phyloP scores from a whole-genome alignment of 2,329 filamentous ascomycete genomes.

The Epichloe aotearoae region DNA sequence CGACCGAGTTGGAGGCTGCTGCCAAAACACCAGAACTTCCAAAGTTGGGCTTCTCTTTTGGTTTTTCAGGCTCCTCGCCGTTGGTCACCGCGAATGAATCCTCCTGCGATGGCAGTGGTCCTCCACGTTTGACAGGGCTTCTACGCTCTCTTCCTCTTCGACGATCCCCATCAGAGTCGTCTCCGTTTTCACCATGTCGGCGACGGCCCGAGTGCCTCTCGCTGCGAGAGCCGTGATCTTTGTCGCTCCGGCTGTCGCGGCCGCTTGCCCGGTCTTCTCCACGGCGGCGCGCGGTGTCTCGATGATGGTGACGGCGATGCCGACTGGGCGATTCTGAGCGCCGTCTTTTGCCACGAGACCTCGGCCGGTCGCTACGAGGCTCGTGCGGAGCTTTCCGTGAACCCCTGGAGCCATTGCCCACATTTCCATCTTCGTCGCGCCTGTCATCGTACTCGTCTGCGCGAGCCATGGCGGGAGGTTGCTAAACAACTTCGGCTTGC shows the following conservation, averaged over 20 bases:
- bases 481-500: neutral
- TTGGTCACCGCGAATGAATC: constrained; percentile 44
- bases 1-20: constrained; percentile 68
- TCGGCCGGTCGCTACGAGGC: constrained; percentile 14
- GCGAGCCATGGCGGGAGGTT: constrained; percentile 14
- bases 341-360: constrained; percentile 18
- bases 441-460: constrained; percentile 12
- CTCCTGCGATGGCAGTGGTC: constrained; percentile 46
- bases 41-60: constrained; percentile 84
- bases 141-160: constrained; percentile 7
- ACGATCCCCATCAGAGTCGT: constrained; percentile 11
- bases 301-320: constrained; percentile 8
- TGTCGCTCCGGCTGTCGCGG: constrained; percentile 8
- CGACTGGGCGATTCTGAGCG: constrained; percentile 17
- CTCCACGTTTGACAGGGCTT: constrained; percentile 20
- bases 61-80: constrained; percentile 34
- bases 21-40: constrained; percentile 68
- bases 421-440: constrained; percentile 3
- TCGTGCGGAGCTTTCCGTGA: constrained; percentile 11
- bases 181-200: constrained; percentile 9
- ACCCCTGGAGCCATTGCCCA: constrained; percentile 10
- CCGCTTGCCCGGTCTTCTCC: constrained; percentile 7
- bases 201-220: constrained; percentile 15
- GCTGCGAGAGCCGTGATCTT: constrained; percentile 21
- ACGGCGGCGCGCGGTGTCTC: constrained; percentile 13